phyloP scores from a whole-genome alignment of 75 land plant genomes.

The Picea sitchensis region DNA sequence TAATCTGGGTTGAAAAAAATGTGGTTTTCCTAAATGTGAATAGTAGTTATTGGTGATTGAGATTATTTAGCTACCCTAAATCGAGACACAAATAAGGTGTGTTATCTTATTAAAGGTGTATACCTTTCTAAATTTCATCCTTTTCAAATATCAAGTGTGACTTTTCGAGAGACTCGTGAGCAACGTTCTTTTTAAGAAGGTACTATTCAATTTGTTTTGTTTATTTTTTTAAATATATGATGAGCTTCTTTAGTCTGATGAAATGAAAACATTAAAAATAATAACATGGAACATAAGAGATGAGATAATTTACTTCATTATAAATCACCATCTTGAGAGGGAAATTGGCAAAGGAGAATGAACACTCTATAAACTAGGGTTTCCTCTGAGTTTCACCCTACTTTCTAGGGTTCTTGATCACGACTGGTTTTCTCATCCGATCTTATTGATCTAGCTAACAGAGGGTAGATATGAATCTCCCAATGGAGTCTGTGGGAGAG shows the following conservation, averaged over 20 bases:
- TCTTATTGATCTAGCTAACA: too few species aligned
- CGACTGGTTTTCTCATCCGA: too few species aligned
- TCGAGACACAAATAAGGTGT: background rate
- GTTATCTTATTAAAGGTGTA: background rate
- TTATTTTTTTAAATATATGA: background rate
- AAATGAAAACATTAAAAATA: background rate
- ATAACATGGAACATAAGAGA: background rate
- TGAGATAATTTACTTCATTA: background rate
- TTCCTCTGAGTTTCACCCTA: too few species aligned
- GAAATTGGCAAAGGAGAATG: background rate
- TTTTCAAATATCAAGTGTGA: conserved; percentile 57
- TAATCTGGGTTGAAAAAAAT: too few species aligned
- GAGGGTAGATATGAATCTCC: too few species aligned
- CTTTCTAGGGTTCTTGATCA: too few species aligned
- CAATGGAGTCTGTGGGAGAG: too few species aligned
- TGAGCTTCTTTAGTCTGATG: background rate
- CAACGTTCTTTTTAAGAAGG: conserved; percentile 94
- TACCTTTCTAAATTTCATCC: conserved; percentile 6
- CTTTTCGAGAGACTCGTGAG: conserved; percentile 95
- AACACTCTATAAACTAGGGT: too few species aligned
- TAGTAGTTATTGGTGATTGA: background rate
- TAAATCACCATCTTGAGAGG: background rate
- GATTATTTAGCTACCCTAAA: background rate
- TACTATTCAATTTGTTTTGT: conserved; percentile 12
- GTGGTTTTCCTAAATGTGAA: background rate